Percentiles rank a stretch among this genome's conserved stretches.
Conservation (phyloP, 2,329 filamentous ascomycete genomes). For the Penicillium janthinellum region DNA sequence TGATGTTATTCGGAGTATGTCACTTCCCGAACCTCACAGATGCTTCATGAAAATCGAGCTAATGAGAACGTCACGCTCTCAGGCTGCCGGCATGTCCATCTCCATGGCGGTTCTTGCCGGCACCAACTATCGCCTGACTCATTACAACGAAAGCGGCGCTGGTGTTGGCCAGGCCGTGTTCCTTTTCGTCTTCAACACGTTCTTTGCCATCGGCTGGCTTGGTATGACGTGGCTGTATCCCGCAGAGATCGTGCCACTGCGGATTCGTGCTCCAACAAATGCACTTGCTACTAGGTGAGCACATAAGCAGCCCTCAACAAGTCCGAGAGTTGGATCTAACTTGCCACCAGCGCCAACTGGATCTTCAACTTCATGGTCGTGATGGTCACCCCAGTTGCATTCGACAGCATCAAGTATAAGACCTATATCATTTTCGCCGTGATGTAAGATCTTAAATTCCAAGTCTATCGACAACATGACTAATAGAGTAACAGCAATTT, state of each 20-base stretch:
- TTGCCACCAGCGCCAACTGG: slow-evolving; percentile 49
- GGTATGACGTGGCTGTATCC: slow-evolving; percentile 65
- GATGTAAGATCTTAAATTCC: slow-evolving; percentile 38
- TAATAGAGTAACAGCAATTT: slow-evolving; percentile 44
- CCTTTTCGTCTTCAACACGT: slow-evolving; percentile 64
- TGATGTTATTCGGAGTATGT: slow-evolving; percentile 67
- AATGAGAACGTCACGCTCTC: too few relatives aligned
- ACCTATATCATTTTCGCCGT: slow-evolving; percentile 53
- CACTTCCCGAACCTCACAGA: background rate
- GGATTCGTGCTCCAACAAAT: slow-evolving; percentile 62
- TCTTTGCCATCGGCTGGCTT: slow-evolving; percentile 64
- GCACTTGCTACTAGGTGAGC: slow-evolving; percentile 58
- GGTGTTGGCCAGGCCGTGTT: slow-evolving; percentile 53
- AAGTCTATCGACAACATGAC: background rate
- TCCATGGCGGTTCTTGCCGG: slow-evolving; percentile 62
- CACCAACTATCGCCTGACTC: slow-evolving; percentile 31
- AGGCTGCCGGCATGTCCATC: slow-evolving; percentile 57
- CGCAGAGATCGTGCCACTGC: slow-evolving; percentile 56
- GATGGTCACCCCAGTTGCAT: slow-evolving; percentile 64
- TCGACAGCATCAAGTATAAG: slow-evolving; percentile 55
- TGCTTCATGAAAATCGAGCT: too few relatives aligned
- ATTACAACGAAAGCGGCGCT: slow-evolving; percentile 36
- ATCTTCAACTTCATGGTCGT: slow-evolving; percentile 64
- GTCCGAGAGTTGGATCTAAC: background rate
- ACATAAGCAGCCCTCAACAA: background rate